A percentile compares a stretch with the other conserved stretches of the same genome.
Evolutionary conservation across 805 yeast genomes (phyloP).

Genomic region (Maudiozyma serrabonitensis): DNA sequence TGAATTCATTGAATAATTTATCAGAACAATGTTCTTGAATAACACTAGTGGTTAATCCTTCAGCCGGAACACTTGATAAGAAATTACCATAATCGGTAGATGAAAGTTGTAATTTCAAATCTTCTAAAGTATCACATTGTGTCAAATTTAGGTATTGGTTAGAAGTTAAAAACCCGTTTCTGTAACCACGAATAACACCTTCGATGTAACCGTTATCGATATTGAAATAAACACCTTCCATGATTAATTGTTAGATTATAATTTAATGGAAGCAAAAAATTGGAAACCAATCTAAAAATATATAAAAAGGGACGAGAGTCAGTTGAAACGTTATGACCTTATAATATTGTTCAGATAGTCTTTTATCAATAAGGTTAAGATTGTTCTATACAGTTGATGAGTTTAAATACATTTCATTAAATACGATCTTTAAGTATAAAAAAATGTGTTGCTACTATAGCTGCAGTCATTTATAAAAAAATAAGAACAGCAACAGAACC

Average conservation of each 20-base stretch:
- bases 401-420: no score
- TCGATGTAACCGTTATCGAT: constrained; percentile 85
- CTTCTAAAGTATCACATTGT: constrained; percentile 93
- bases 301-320: no score
- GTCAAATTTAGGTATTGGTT: constrained; percentile 86
- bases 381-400: no score
- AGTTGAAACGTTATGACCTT: no score
- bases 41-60: constrained; percentile 72
- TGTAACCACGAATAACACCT: constrained; percentile 90
- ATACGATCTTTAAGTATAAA: no score
- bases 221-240: constrained; percentile 94
- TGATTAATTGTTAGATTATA: constrained; percentile 22
- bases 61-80: constrained; percentile 66
- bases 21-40: constrained; percentile 71
- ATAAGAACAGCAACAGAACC: background rate
- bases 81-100: constrained; percentile 95
- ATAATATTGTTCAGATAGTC: no score
- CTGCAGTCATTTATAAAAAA: background rate
- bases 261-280: background rate
- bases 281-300: no score
- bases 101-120: constrained; percentile 83
- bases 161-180: constrained; percentile 65
- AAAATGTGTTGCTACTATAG: background rate
- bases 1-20: constrained; percentile 74
- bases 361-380: no score